phyloP scores from a whole-genome alignment of 352 stramenopile species.

The Globisporangium canariense region DNA sequence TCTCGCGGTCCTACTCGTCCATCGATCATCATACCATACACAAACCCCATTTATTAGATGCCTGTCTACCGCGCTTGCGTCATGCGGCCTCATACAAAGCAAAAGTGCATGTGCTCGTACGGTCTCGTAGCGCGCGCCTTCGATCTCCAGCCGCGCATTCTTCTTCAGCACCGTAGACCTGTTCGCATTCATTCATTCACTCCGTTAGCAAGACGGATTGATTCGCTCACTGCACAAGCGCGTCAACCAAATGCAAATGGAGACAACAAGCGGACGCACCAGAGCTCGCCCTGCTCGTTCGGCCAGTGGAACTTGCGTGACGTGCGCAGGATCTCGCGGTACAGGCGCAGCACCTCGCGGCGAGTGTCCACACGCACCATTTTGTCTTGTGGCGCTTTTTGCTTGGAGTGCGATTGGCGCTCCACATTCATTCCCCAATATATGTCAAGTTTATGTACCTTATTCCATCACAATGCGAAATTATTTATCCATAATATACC shows the following conservation, averaged over 20 bases:
- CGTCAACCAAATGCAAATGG: not conserved
- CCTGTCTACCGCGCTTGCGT: no score
- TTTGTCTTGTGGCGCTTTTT: no score
- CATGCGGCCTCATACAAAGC: no score
- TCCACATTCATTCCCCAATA: no score
- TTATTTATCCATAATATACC: no score
- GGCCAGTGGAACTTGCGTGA: conserved; percentile 68
- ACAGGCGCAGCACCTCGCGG: conserved; percentile 76
- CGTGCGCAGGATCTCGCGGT: conserved; percentile 76
- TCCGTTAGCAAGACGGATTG: not conserved
- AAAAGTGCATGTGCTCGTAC: conserved; percentile 19
- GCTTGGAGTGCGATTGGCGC: no score
- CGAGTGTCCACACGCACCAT: conserved; percentile 52
- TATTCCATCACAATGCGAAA: no score
- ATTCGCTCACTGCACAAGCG: not conserved
- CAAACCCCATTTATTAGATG: no score
- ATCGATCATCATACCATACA: not conserved
- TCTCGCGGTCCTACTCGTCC: conserved; percentile 51
- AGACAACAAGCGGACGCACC: conserved; percentile 28
- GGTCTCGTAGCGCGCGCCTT: conserved; percentile 70
- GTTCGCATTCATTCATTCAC: not conserved
- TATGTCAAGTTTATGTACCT: no score
- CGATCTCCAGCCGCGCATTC: conserved; percentile 80
- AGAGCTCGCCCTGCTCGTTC: conserved; percentile 70
- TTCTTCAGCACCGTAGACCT: conserved; percentile 59